Evolutionary conservation across 2,329 filamentous ascomycete species (phyloP), one percentile per base, ranked within the genome.

Genomic region (Apiospora hydei): DNA sequence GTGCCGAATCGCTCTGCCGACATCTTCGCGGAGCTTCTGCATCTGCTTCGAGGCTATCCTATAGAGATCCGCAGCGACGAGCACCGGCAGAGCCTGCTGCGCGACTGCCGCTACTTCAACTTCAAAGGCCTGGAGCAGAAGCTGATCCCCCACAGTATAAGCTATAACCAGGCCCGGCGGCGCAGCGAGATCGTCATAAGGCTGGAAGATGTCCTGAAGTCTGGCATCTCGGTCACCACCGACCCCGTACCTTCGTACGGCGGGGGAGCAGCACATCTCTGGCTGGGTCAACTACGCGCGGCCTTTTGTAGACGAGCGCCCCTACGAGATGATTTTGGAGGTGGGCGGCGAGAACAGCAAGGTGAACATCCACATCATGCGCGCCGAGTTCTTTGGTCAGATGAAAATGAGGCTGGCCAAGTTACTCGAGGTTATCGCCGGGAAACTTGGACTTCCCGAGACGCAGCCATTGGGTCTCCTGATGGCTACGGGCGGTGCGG

Each of bases 91-190:
- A 90, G 93, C 72, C 87, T 98, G 4, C 85, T 98, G 1, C 88
- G 93, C 53, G 96, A 98, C 81, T 96, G 94, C 74, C 91, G 94
- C 70, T 98, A 98, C 81, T 98, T 96, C 81, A 94, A 98, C 80
- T 91, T 98, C 77, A 96, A 95, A 79, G 95, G 94, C 0, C 84
- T 98, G 0, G 96, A 98, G 83, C 96, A 98, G 82, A 91, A 90
- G 75, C 86, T 98, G 14, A 92, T 98, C 61, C 90, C 93, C 0
- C 93, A 95, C 81, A 82, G 89, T 41, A 92, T 96, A 73, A 90
- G 87, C 69, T 95, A 90, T 82, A 98, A 98, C 78, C 88, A 93
- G 47, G 83, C 88, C 21, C 88, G 92, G 2, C 85, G 88, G 21
- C 88, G 88, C 68, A 86, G 89, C 4, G 95, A 98, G 82, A 97